Percentiles rank a stretch among this genome's conserved stretches.
Evolutionary conservation across 257 asterid species (phyloP).

Genomic region (Osmanthus fragrans): DNA sequence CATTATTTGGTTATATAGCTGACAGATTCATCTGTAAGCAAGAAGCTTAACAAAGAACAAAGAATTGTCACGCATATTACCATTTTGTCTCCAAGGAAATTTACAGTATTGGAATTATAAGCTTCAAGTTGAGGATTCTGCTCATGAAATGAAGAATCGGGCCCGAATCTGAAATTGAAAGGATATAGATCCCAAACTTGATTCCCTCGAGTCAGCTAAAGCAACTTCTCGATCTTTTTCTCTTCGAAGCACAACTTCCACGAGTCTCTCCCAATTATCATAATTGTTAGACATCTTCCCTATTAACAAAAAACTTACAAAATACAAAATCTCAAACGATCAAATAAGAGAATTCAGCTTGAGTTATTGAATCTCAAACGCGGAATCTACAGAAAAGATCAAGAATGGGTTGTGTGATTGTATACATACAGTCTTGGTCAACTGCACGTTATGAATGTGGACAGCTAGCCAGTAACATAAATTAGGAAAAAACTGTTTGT

Average conservation of each 20-base stretch:
- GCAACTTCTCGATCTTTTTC: constrained; percentile 7
- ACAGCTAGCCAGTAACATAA: too few species aligned
- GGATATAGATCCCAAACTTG: background rate
- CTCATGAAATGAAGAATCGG: constrained; percentile 7
- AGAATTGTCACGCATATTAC: background rate
- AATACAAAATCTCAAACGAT: background rate
- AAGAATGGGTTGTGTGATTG: background rate
- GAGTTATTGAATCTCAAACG: background rate
- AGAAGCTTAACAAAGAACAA: too few species aligned
- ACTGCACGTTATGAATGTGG: background rate
- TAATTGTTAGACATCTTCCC: constrained; percentile 18
- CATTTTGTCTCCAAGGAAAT: constrained; percentile 40
- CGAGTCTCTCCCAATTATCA: constrained; percentile 25
- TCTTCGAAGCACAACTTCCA: background rate
- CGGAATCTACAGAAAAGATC: background rate
- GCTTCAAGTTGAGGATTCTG: background rate
- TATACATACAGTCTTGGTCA: background rate
- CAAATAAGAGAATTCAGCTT: background rate
- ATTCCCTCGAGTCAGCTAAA: constrained; percentile 3
- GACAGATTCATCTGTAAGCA: too few species aligned
- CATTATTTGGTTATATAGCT: too few species aligned
- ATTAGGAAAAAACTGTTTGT: too few species aligned
- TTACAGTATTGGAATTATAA: background rate
- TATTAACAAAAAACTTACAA: background rate
- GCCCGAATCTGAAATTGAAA: constrained; percentile 8